Evolutionary conservation across 768 basidiomycete species (phyloP).

Genomic region (Mrakia hoshinonis): DNA sequence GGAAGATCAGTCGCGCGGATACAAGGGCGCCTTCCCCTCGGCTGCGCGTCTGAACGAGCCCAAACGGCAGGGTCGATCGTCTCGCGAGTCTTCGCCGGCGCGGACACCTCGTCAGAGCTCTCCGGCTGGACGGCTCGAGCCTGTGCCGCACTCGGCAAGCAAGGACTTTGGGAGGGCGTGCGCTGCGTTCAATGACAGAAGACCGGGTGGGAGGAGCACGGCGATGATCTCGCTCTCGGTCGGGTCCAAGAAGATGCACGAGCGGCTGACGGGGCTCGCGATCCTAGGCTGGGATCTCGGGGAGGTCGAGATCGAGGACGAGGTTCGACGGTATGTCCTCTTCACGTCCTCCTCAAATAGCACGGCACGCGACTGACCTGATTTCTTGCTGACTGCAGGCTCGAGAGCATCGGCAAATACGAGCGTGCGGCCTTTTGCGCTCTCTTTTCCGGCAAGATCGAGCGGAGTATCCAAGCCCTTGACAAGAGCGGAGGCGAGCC

Average conservation of each 20-base stretch:
- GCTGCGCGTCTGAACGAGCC: no score
- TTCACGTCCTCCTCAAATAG: not conserved
- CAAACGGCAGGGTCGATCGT: no score
- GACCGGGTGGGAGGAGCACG: not conserved
- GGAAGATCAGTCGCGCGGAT: no score
- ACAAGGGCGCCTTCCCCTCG: no score
- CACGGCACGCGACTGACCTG: no score
- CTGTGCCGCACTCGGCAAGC: not conserved
- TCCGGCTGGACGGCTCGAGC: not conserved
- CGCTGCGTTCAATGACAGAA: not conserved
- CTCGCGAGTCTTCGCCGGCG: no score
- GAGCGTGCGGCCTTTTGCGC: constrained; percentile 23
- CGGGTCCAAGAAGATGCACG: constrained; percentile 11
- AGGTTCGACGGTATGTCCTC: not conserved
- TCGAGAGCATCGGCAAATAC: constrained; percentile 11
- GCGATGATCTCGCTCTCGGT: not conserved
- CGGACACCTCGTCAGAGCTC: not conserved
- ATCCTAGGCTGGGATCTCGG: constrained; percentile 13
- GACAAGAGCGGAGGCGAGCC: constrained; percentile 12
- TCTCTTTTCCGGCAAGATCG: constrained; percentile 15
- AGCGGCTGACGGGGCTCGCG: not conserved
- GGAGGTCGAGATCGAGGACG: constrained; percentile 3
- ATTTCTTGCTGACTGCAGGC: not conserved
- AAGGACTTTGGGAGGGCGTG: constrained; percentile 2
- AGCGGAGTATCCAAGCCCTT: constrained; percentile 12